A percentile compares a stretch with the other conserved stretches of the same genome.
Evolutionary conservation across 805 yeast genomes (phyloP).

Genomic region (Cyberlindnera suaveolens): DNA sequence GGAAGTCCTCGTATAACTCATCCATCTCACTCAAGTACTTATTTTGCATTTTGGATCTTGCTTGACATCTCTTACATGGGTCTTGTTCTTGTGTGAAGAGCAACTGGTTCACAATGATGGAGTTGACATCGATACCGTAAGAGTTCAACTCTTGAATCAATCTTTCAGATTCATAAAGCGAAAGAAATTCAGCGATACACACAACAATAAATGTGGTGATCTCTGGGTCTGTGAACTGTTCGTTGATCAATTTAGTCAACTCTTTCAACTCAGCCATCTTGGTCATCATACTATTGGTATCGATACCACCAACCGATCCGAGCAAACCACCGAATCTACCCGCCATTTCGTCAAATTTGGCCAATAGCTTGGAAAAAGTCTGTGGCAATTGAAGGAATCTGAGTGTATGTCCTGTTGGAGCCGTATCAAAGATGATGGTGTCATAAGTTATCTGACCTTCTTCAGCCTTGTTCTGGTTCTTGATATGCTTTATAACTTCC

Average conservation of each 20-base stretch:
- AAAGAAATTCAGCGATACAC: constrained; percentile 93
- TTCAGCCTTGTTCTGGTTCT: constrained; percentile 49
- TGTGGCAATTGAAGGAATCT: constrained; percentile 93
- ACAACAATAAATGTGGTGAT: constrained; percentile 94
- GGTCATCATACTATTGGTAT: constrained; percentile 58
- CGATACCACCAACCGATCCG: constrained; percentile 52
- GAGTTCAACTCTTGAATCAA: constrained; percentile 93
- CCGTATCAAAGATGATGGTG: constrained; percentile 96
- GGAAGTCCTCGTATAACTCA: constrained; percentile 96
- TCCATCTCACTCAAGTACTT: constrained; percentile 93
- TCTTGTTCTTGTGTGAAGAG: constrained; percentile 71
- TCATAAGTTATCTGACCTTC: constrained; percentile 46
- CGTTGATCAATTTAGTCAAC: constrained; percentile 81
- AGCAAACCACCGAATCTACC: constrained; percentile 89
- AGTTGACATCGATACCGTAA: constrained; percentile 93
- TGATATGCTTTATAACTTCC: constrained; percentile 96
- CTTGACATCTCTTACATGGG: constrained; percentile 83
- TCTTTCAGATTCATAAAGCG: constrained; percentile 95
- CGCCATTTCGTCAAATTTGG: constrained; percentile 81
- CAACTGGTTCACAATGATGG: constrained; percentile 92
- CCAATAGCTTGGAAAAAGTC: constrained; percentile 79
- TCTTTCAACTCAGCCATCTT: constrained; percentile 78
- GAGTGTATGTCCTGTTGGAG: constrained; percentile 98
- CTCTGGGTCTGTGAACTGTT: constrained; percentile 94
- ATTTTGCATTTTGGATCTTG: constrained; percentile 93